Conservation (phyloP, 208 protist species). For the Leishmania martiniquensis region DNA sequence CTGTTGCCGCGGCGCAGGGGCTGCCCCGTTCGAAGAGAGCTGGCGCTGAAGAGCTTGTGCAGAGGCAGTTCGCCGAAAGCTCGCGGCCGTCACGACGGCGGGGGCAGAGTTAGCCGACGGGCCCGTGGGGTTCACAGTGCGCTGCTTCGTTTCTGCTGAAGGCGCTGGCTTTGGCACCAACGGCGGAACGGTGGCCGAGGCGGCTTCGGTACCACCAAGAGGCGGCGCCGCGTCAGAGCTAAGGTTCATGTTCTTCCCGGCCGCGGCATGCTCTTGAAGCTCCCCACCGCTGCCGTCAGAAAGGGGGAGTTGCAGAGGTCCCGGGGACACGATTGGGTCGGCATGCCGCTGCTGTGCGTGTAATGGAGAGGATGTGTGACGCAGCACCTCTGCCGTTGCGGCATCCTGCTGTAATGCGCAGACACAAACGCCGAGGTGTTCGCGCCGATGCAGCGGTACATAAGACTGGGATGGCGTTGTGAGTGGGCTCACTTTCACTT, state of each 20-base stretch:
- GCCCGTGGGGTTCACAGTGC: neutral
- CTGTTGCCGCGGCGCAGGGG: neutral
- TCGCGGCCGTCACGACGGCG: neutral
- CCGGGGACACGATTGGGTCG: neutral
- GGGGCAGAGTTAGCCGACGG: neutral
- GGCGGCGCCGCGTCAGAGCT: too few relatives aligned
- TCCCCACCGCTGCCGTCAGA: neutral
- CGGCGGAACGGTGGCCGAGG: neutral
- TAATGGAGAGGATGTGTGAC: neutral
- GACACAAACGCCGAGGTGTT: neutral
- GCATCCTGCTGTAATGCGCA: neutral
- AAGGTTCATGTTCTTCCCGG: neutral
- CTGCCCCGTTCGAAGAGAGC: neutral
- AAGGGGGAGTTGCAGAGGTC: too few relatives aligned
- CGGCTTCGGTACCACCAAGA: neutral
- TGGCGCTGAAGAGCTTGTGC: neutral
- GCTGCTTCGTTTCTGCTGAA: neutral
- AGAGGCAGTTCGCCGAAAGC: neutral
- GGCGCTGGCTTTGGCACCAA: neutral
- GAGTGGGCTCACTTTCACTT: conserved; percentile 21
- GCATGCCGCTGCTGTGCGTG: neutral
- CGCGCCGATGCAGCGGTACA: conserved; percentile 11
- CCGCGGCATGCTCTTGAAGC: neutral
- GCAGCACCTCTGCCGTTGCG: neutral
- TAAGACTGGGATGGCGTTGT: conserved; percentile 26